Base-by-base conservation (phyloP, 2,329 filamentous ascomycete species). In the Berkeleyomyces rouxiae region DNA sequence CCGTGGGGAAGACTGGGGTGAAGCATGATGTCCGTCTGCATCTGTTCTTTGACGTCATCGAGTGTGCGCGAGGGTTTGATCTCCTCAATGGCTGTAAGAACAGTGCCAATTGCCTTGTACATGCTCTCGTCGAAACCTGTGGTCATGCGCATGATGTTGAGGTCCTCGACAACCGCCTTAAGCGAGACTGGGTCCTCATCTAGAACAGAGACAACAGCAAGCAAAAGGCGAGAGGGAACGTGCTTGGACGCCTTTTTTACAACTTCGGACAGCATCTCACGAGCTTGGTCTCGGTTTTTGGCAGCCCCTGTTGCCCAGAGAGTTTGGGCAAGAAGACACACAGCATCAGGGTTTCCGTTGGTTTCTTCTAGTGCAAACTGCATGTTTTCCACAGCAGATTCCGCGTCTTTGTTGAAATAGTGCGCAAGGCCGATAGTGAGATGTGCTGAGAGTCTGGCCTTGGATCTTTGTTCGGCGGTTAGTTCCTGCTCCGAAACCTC, bases 221-320 rank as follows among this genome's bases (percentile, higher is more conserved):
- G 78, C 3, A 97, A 79, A 0, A 90, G 80, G 1, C 95, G 82
- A 0, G 90, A 86, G 66, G 85, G 86, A 1, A 95, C 81, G 67
- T 97, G 90, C 0, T 84, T 81, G 0, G 88, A 82, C 59, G 87
- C 76, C 59, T 77, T 79, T 68, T 91, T 88, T 10, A 96, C 85
- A 43, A 87, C 85, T 11, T 85, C 84, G 69, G 96, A 92, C 0
- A 99, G 79, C 66, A 88, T 82, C 61, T 87, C 84, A 3, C 90
- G 82, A 13, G 92, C 91, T 65, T 87, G 83, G 59, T 85, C 82
- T 57, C 86, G 83, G 62, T 91, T 87, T 0, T 84, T 79, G 5
- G 86, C 82, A 0, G 84, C 83, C 7, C 88, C 90, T 67, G 89
- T 90, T 0, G 91, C 91, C 92, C 93, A 99, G 0, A 97, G 79